Percentiles rank a stretch among this genome's conserved stretches.
phyloP scores from a whole-genome alignment of 768 basidiomycete genomes.

The Auricularia sp. region DNA sequence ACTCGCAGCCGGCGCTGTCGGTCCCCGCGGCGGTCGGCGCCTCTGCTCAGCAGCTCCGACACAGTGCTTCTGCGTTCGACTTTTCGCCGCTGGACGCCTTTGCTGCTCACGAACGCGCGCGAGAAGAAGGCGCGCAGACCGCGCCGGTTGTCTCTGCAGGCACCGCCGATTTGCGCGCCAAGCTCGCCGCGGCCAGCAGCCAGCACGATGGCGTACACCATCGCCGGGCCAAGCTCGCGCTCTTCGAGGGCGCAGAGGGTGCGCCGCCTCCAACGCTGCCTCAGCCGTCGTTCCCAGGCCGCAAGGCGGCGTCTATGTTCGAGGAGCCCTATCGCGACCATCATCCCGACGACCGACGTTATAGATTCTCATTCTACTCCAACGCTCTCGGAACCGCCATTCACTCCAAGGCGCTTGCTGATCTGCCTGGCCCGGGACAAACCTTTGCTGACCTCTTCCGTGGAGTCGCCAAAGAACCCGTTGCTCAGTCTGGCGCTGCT shows the following conservation, averaged over 20 bases:
- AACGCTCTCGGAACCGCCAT: constrained; percentile 88
- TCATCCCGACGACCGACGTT: constrained; percentile 73
- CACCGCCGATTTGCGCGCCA: constrained; percentile 57
- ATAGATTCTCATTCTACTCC: constrained; percentile 97
- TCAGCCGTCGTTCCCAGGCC: constrained; percentile 13
- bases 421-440: constrained; percentile 90
- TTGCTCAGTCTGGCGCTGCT: constrained; percentile 6
- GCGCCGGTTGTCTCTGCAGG: constrained; percentile 35
- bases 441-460: constrained; percentile 84
- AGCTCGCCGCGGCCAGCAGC: constrained; percentile 73
- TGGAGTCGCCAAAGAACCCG: constrained; percentile 27
- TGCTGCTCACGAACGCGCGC: constrained; percentile 16
- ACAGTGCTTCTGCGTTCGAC: constrained; percentile 14
- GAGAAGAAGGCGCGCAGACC: constrained; percentile 19
- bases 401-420: constrained; percentile 84
- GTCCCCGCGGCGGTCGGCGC: constrained; percentile 10
- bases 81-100: constrained; percentile 14
- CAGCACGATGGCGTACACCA: constrained; percentile 68
- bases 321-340: constrained; percentile 15
- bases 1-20: neutral
- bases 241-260: constrained; percentile 61
- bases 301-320: neutral
- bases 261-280: constrained; percentile 42
- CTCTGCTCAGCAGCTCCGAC: constrained; percentile 12
- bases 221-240: constrained; percentile 74